These are phyloP conservation scores for Periconia digitata DNA, from an alignment of 2,329 filamentous ascomycete genomes.

Conservation along the genomic window DNA sequence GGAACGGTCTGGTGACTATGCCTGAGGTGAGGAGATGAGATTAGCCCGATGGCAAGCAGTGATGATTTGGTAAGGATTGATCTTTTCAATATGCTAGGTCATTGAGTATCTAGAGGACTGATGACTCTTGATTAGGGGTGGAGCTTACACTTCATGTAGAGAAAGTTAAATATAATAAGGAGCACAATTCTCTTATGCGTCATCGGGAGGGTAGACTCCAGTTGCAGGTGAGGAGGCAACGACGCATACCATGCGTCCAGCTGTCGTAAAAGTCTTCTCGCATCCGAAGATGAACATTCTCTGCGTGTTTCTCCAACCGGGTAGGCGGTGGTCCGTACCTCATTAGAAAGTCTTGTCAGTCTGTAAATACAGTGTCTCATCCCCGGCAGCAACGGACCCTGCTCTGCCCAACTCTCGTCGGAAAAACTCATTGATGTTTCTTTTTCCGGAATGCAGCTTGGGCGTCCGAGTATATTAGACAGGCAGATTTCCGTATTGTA, in stretches of 20 bases:
- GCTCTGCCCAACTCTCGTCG: constrained; percentile 20
- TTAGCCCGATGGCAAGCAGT: too few species aligned
- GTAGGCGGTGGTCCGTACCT: constrained; percentile 24
- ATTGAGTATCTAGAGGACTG: too few species aligned
- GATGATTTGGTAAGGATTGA: too few species aligned
- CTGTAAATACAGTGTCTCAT: constrained; percentile 15
- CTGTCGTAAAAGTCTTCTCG: constrained; percentile 21
- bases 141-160: constrained; percentile 27
- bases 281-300: constrained; percentile 22
- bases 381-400: constrained; percentile 17
- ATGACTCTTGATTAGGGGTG: too few species aligned
- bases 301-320: constrained; percentile 21
- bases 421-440: constrained; percentile 25
- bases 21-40: too few species aligned
- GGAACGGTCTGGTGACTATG: constrained; percentile 25
- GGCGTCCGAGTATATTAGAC: constrained; percentile 27
- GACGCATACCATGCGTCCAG: constrained; percentile 19
- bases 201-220: constrained; percentile 9
- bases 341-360: constrained; percentile 20
- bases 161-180: constrained; percentile 25
- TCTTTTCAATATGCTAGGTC: too few species aligned
- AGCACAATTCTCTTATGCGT: constrained; percentile 19
- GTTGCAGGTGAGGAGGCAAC: constrained; percentile 15
- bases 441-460: constrained; percentile 27
- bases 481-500: constrained; percentile 29